Conservation (phyloP, 768 basidiomycete species). For the Termitomyces eurrhizus region DNA sequence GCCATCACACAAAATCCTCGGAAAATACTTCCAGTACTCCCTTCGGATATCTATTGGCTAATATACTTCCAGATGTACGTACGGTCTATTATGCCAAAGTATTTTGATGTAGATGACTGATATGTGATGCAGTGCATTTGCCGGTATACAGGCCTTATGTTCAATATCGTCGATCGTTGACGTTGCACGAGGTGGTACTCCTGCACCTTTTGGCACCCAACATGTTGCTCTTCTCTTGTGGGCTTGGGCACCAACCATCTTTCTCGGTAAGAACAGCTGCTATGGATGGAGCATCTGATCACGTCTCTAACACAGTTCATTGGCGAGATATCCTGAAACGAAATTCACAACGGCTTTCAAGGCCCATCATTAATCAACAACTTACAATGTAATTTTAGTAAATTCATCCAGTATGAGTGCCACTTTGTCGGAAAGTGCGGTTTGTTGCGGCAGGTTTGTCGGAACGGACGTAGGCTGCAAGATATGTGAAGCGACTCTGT, state of each 20-base stretch:
- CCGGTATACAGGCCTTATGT: conserved; percentile 42
- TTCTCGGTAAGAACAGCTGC: conserved; percentile 41
- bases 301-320: not conserved
- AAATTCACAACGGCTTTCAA: not conserved
- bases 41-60: conserved; percentile 45
- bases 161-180: conserved; percentile 51
- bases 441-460: too few species aligned
- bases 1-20: conserved; percentile 16
- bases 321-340: not conserved
- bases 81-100: conserved; percentile 13
- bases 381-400: not conserved
- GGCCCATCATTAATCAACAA: not conserved
- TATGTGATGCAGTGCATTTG: conserved; percentile 33
- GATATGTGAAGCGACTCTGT: too few species aligned
- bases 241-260: conserved; percentile 55
- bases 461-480: not conserved
- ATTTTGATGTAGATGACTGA: not conserved
- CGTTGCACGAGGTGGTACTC: conserved; percentile 33
- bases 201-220: conserved; percentile 60
- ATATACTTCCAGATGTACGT: conserved; percentile 57
- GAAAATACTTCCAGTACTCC: conserved; percentile 29
- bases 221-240: conserved; percentile 56
- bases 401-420: not conserved
- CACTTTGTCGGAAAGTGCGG: not conserved
- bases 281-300: not conserved